Conservation (phyloP, 352 stramenopile species). For the Phytophthora rubi region DNA sequence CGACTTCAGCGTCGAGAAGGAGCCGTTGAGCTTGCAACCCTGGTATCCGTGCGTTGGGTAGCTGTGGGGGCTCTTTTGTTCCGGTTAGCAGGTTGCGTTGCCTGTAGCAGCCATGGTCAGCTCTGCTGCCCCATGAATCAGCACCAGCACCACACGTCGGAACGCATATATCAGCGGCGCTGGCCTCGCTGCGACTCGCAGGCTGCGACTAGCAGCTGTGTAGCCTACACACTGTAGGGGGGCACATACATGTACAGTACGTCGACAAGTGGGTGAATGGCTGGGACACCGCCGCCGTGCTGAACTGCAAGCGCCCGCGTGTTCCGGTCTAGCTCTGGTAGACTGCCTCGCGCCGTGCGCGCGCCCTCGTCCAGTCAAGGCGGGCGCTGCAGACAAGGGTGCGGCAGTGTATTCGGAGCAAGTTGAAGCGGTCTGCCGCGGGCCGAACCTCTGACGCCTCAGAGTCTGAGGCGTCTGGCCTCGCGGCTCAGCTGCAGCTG, state of each 20-base stretch:
- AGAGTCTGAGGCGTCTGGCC: too few relatives aligned
- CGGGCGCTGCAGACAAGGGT: not conserved
- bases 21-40: constrained; percentile 8
- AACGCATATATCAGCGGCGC: not conserved
- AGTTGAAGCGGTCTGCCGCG: constrained; percentile 14
- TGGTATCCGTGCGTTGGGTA: not conserved
- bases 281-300: not conserved
- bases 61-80: not conserved
- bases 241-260: not conserved
- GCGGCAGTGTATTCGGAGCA: constrained; percentile 4
- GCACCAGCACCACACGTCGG: not conserved
- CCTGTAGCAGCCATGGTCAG: not conserved
- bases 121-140: not conserved
- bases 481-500: constrained; percentile 3
- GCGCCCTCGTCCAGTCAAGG: constrained; percentile 4
- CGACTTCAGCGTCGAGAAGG: constrained; percentile 6
- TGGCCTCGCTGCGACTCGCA: not conserved
- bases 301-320: not conserved
- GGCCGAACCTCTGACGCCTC: too few relatives aligned
- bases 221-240: too few relatives aligned
- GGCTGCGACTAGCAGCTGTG: not conserved
- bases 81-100: not conserved
- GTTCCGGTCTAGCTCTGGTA: not conserved
- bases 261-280: not conserved
- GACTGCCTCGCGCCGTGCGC: not conserved